A percentile compares a stretch with the other conserved stretches of the same genome.
Conservation (phyloP, 257 asterid genomes). For the Solanum pimpinellifolium region DNA sequence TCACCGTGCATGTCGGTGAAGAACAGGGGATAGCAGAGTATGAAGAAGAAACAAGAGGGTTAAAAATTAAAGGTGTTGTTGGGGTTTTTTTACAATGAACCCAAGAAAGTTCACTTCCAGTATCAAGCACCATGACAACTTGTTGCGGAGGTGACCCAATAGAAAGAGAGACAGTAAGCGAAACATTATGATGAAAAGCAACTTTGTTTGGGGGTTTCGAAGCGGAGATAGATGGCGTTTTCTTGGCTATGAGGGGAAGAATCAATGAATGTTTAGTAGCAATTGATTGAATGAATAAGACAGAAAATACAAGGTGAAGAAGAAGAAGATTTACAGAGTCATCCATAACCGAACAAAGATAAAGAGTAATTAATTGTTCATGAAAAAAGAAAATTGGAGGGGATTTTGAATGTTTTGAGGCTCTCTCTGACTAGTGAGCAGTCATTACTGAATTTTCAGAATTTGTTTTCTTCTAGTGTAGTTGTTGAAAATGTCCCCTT, state of each 20-base stretch:
- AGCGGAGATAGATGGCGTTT: conserved; percentile 14
- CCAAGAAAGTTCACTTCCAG: conserved; percentile 95
- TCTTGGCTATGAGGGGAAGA: conserved; percentile 32
- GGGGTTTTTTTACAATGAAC: conserved; percentile 54
- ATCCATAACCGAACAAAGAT: conserved; percentile 11
- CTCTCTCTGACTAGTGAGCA: not conserved
- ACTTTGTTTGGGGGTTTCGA: conserved; percentile 24
- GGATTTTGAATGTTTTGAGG: not conserved
- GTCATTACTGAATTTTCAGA: not conserved
- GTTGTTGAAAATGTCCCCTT: not conserved
- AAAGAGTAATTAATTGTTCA: not conserved
- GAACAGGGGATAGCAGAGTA: conserved; percentile 56
- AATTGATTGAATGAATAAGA: conserved; percentile 4
- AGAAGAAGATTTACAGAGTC: not conserved
- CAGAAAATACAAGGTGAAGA: conserved; percentile 5
- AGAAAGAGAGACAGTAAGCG: conserved; percentile 67
- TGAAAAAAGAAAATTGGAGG: not conserved
- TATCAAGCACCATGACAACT: conserved; percentile 87
- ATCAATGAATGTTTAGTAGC: conserved; percentile 14
- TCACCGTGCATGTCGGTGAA: conserved; percentile 64
- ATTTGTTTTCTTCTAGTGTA: not conserved
- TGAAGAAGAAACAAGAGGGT: conserved; percentile 50
- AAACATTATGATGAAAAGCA: conserved; percentile 68
- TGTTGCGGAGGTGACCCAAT: conserved; percentile 88
- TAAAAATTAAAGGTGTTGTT: conserved; percentile 25